These are phyloP conservation scores for Acanthamoeba healyi DNA, from an alignment of 208 protist genomes.

Conservation along the genomic window DNA sequence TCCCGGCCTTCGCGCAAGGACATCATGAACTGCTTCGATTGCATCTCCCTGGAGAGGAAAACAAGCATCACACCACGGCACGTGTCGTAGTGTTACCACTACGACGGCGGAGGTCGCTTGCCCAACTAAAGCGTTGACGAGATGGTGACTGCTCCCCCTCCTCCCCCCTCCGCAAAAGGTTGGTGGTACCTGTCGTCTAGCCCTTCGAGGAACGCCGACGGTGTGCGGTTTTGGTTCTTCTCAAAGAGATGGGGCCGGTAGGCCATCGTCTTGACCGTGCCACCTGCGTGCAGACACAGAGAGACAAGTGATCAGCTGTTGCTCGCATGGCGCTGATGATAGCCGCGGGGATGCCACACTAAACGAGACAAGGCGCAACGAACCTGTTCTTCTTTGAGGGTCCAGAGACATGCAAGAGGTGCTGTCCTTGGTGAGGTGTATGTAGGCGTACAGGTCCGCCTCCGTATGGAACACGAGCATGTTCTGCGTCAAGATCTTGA, in stretches of 20 bases:
- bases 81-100: no score
- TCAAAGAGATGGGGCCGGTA: constrained; percentile 28
- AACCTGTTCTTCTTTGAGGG: neutral
- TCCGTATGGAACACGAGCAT: neutral
- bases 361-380: no score
- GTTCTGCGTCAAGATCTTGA: neutral
- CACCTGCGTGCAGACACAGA: neutral
- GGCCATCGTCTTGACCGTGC: constrained; percentile 28
- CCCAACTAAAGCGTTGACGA: no score
- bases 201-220: neutral
- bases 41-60: constrained; percentile 39
- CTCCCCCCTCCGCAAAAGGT: no score
- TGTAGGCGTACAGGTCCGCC: neutral
- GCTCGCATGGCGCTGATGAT: no score
- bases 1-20: neutral
- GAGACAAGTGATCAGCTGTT: no score
- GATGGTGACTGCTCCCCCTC: neutral
- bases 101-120: no score
- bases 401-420: neutral
- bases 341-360: no score
- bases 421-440: constrained; percentile 16
- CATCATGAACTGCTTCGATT: neutral
- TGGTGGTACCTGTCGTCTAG: neutral
- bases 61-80: no score
- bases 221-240: neutral